Conservation (phyloP, 257 asterid genomes). For the Orobanche coerulescens region DNA sequence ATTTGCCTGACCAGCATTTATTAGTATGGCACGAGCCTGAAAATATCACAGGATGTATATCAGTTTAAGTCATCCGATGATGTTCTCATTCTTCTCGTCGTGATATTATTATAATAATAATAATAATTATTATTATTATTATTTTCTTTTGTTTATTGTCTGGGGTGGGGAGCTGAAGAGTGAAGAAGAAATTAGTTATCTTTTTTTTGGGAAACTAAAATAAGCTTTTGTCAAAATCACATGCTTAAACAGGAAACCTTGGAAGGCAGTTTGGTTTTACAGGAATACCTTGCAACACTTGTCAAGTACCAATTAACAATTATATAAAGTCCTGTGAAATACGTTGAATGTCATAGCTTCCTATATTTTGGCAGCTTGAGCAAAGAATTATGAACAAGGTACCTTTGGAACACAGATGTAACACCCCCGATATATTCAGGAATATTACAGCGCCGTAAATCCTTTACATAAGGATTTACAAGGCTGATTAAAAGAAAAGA, state of each 20-base stretch:
- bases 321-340: not conserved
- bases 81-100: not conserved
- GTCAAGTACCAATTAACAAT: not conserved
- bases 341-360: not conserved
- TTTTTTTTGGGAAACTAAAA: not conserved
- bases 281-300: not conserved
- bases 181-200: not conserved
- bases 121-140: not conserved
- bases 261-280: not conserved
- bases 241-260: not conserved
- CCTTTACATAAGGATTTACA: no score
- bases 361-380: not conserved
- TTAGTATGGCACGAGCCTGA: conserved; percentile 92
- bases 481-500: no score
- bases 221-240: not conserved
- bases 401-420: not conserved
- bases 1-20: conserved; percentile 98
- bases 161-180: not conserved
- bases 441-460: no score
- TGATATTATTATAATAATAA: no score
- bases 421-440: no score
- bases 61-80: conserved; percentile 16
- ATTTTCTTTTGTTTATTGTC: not conserved
- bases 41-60: conserved; percentile 19
- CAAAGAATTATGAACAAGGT: not conserved